Conservation (phyloP, 345 rosid species). For the Corchorus olitorius region DNA sequence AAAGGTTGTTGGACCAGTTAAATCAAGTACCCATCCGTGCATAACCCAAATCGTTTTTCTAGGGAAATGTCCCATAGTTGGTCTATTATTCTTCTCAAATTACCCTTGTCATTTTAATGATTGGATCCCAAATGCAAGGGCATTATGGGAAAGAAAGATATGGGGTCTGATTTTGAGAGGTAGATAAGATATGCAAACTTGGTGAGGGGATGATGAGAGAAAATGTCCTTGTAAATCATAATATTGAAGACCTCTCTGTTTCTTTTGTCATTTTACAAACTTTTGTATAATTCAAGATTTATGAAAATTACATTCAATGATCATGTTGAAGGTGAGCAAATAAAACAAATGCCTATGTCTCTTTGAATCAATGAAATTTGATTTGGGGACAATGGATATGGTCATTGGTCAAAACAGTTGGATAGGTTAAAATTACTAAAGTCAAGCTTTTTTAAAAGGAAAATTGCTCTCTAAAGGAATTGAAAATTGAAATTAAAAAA, state of each 20-base stretch:
- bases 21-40: conserved; percentile 51
- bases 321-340: not conserved
- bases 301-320: not conserved
- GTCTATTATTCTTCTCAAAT: not conserved
- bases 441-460: no score
- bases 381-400: not conserved
- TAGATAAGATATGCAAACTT: conserved; percentile 26
- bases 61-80: conserved; percentile 30
- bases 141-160: conserved; percentile 9
- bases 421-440: no score
- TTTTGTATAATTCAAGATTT: not conserved
- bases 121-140: not conserved
- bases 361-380: not conserved
- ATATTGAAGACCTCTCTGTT: not conserved
- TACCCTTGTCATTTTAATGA: not conserved
- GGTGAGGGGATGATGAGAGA: conserved; percentile 20
- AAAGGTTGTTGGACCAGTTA: conserved; percentile 21
- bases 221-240: not conserved
- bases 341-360: not conserved
- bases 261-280: no score
- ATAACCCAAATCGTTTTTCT: conserved; percentile 24
- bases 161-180: conserved; percentile 15
- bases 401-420: no score
- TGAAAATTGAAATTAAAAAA: no score
- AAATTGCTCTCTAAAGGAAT: no score